These are phyloP conservation scores for Aspergillus bertholletiae DNA, from an alignment of 495 filamentous ascomycete species.

Conservation along the genomic window DNA sequence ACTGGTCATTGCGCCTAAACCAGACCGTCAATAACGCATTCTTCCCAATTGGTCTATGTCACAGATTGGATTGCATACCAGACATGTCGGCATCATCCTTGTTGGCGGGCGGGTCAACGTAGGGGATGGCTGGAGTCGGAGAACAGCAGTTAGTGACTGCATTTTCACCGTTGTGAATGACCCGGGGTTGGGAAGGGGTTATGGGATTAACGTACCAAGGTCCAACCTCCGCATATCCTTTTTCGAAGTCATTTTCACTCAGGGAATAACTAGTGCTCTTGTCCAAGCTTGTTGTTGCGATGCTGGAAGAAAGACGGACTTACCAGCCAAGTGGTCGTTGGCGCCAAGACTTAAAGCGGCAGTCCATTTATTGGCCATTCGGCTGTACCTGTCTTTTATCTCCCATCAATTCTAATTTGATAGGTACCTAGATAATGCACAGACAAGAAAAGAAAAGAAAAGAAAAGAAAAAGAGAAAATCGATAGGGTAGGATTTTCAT, in stretches of 20 bases:
- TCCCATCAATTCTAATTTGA: not conserved
- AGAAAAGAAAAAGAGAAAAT: no score
- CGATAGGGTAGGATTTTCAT: no score
- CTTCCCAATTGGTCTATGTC: not conserved
- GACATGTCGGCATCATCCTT: slow-evolving; percentile 53
- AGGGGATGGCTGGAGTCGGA: slow-evolving; percentile 54
- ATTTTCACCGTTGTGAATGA: not conserved
- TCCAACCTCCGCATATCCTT: slow-evolving; percentile 87
- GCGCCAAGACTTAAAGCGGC: slow-evolving; percentile 9
- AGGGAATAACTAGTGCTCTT: not conserved
- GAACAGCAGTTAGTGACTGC: slow-evolving; percentile 13
- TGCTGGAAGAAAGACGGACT: slow-evolving; percentile 1
- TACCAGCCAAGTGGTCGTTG: not conserved
- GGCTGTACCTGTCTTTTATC: slow-evolving; percentile 1
- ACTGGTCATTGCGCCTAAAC: slow-evolving; percentile 67
- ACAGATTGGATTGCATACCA: slow-evolving; percentile 31
- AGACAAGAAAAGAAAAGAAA: no score
- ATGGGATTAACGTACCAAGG: slow-evolving; percentile 58
- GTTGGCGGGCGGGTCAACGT: slow-evolving; percentile 54
- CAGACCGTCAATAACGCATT: slow-evolving; percentile 13
- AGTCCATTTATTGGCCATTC: not conserved
- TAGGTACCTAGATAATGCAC: no score
- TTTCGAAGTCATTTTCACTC: slow-evolving; percentile 62
- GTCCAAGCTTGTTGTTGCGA: not conserved
- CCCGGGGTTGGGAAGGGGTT: not conserved